Conservation (phyloP, 1,139 yeast genomes). For the Lizanozyma gosingica region DNA sequence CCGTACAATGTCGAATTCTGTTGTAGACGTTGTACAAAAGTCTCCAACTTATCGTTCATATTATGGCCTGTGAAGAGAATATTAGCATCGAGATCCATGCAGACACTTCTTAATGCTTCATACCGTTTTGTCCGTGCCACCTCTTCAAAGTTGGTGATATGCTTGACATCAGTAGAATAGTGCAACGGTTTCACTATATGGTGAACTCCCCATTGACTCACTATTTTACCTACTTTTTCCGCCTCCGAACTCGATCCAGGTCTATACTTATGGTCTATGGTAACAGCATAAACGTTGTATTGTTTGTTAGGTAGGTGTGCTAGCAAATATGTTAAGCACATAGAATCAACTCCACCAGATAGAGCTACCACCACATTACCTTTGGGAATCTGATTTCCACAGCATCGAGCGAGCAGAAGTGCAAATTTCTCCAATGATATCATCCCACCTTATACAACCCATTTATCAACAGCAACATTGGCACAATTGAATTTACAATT, state of each 20-base stretch:
- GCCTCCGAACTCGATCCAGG: slow-evolving; percentile 43
- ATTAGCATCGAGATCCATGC: slow-evolving; percentile 18
- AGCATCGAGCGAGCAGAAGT: background rate
- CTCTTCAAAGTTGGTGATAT: slow-evolving; percentile 41
- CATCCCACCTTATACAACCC: too few relatives aligned
- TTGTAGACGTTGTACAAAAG: slow-evolving; percentile 48
- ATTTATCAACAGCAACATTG: too few relatives aligned
- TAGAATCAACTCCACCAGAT: slow-evolving; percentile 80
- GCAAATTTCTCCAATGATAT: background rate
- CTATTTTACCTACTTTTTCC: slow-evolving; percentile 21
- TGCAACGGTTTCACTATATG: slow-evolving; percentile 29
- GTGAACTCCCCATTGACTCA: slow-evolving; percentile 28
- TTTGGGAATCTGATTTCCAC: background rate
- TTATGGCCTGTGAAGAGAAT: slow-evolving; percentile 58
- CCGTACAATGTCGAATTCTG: slow-evolving; percentile 55
- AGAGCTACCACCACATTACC: slow-evolving; percentile 36
- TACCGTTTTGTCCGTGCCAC: slow-evolving; percentile 51
- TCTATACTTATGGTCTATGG: slow-evolving; percentile 53
- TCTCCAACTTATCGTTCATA: slow-evolving; percentile 64
- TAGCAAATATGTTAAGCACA: slow-evolving; percentile 49
- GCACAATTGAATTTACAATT: too few relatives aligned
- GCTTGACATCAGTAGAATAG: slow-evolving; percentile 18
- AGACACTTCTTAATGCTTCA: slow-evolving; percentile 26
- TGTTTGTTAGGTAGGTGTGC: slow-evolving; percentile 8
- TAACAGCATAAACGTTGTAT: slow-evolving; percentile 38